These are phyloP conservation scores for Escallonia herrerae DNA, from an alignment of 129 eudicot genomes.

Conservation along the genomic window DNA sequence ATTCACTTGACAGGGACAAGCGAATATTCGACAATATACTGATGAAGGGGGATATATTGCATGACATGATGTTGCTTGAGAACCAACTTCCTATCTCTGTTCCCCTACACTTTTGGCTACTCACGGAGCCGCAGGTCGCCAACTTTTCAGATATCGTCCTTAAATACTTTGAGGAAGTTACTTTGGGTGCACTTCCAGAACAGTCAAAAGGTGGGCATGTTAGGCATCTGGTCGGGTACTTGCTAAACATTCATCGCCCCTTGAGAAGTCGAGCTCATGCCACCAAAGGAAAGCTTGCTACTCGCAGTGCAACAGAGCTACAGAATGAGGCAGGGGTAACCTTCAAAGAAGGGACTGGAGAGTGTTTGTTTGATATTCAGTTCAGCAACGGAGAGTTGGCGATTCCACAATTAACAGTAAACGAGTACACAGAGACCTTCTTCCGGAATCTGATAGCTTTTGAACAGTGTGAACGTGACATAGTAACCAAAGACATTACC, in stretches of 20 bases:
- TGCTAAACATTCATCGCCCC: background rate
- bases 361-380: background rate
- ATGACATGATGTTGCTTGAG: constrained; percentile 2
- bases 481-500: background rate
- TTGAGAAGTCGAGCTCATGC: too few species aligned
- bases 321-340: background rate
- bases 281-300: background rate
- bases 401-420: background rate
- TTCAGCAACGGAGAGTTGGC: background rate
- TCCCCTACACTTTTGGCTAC: background rate
- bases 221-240: constrained; percentile 4
- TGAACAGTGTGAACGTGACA: background rate
- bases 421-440: constrained; percentile 1
- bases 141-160: background rate
- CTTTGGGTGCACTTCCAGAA: too few species aligned
- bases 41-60: constrained; percentile 3
- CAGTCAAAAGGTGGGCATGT: too few species aligned
- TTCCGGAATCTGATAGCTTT: constrained; percentile 14
- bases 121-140: too few species aligned
- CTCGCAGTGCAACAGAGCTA: constrained; percentile 7
- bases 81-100: constrained; percentile 8
- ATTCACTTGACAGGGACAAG: background rate
- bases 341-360: background rate
- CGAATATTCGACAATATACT: background rate
- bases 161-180: background rate